These are phyloP conservation scores for Trapa bicornis DNA, from an alignment of 345 rosid species.

Conservation along the genomic window DNA sequence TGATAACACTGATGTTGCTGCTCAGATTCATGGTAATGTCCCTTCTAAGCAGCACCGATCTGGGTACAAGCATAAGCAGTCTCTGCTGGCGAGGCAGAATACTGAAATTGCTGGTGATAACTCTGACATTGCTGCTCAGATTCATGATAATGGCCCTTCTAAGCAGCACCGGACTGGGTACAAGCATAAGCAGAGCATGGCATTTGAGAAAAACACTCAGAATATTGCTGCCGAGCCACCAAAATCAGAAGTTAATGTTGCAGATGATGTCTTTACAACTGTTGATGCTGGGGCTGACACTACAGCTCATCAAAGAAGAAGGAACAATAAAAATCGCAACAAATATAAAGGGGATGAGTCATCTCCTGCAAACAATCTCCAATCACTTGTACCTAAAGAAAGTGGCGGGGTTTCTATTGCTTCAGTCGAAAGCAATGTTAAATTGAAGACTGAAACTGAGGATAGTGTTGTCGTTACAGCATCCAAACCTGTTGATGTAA, in stretches of 20 bases:
- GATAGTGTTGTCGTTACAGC: constrained; percentile 17
- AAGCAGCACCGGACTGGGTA: constrained; percentile 43
- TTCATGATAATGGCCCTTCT: constrained; percentile 19
- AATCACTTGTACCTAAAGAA: constrained; percentile 24
- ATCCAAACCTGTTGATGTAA: constrained; percentile 26
- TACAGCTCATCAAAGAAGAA: constrained; percentile 39
- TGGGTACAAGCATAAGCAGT: constrained; percentile 41
- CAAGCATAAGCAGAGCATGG: constrained; percentile 40
- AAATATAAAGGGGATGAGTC: constrained; percentile 54
- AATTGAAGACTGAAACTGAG: constrained; percentile 28
- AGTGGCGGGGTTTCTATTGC: constrained; percentile 14
- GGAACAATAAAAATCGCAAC: constrained; percentile 45
- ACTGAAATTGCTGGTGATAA: constrained; percentile 21
- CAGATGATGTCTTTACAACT: constrained; percentile 19
- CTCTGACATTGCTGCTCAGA: constrained; percentile 17
- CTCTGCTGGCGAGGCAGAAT: constrained; percentile 16
- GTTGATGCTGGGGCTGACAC: constrained; percentile 27
- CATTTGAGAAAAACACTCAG: constrained; percentile 12
- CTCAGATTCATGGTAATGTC: constrained; percentile 22
- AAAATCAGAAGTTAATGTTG: constrained; percentile 18
- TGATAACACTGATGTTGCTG: constrained; percentile 16
- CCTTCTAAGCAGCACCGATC: constrained; percentile 39
- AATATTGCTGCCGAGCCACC: constrained; percentile 17
- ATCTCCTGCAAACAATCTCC: constrained; percentile 18
- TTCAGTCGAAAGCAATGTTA: constrained; percentile 6